phyloP scores from a whole-genome alignment of 495 filamentous ascomycete species.

The Collariella sp. region DNA sequence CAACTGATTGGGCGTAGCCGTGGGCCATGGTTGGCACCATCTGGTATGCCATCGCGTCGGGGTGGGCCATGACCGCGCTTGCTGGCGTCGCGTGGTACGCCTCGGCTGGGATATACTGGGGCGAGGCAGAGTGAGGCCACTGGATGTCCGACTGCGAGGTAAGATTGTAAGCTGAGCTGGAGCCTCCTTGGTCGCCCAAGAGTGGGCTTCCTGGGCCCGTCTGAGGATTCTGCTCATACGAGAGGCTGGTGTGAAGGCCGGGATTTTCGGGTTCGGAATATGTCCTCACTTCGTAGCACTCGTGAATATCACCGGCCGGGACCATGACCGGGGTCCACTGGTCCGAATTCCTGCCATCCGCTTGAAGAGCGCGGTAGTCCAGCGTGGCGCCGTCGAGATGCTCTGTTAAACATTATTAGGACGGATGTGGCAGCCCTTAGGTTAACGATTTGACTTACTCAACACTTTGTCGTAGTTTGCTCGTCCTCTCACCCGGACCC shows the following conservation, averaged over 20 bases:
- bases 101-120: background rate
- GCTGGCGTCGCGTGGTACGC: background rate
- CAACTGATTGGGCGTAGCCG: background rate
- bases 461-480: constrained; percentile 21
- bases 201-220: background rate
- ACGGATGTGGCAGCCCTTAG: background rate
- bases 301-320: constrained; percentile 9
- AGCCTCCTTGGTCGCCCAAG: background rate
- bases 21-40: background rate
- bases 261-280: background rate
- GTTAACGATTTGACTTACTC: constrained; percentile 3
- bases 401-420: constrained; percentile 2
- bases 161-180: background rate
- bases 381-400: constrained; percentile 17
- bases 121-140: background rate
- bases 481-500: constrained; percentile 15
- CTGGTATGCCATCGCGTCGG: background rate
- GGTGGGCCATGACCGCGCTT: background rate
- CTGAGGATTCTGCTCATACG: background rate
- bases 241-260: background rate
- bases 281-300: background rate
- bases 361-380: constrained; percentile 14
- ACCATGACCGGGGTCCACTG: constrained; percentile 9
- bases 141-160: background rate
- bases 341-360: constrained; percentile 13